Conservation (phyloP, 139 green algal genomes). For the Chlorella sp. region DNA sequence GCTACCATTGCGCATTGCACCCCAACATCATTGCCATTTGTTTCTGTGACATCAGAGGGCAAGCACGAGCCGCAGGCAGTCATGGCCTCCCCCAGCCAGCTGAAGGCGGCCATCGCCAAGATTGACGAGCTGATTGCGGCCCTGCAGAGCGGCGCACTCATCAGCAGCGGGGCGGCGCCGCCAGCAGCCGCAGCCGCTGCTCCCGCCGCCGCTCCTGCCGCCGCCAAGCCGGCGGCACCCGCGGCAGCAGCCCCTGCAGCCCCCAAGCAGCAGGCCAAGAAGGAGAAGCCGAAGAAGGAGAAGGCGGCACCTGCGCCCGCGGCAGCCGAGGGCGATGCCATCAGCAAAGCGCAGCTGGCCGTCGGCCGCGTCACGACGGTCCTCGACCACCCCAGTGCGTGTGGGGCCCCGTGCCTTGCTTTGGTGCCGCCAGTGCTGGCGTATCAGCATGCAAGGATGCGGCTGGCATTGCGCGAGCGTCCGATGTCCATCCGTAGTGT, state of each 20-base stretch:
- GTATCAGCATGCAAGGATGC: too few relatives aligned
- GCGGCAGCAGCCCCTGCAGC: background rate
- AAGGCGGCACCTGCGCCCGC: background rate
- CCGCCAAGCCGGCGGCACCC: background rate
- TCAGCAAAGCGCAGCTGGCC: conserved; percentile 16
- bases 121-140: conserved; percentile 14
- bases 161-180: background rate
- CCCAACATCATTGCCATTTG: too few relatives aligned
- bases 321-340: background rate
- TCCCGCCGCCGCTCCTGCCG: background rate
- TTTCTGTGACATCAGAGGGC: too few relatives aligned
- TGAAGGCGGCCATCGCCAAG: conserved; percentile 2
- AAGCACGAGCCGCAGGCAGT: background rate
- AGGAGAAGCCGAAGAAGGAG: background rate
- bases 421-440: too few relatives aligned
- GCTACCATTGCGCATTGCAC: too few relatives aligned
- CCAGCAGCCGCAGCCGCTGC: background rate
- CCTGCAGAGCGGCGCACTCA: background rate
- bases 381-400: conserved; percentile 11
- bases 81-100: background rate
- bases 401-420: too few relatives aligned
- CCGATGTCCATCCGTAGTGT: too few relatives aligned
- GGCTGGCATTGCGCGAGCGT: too few relatives aligned
- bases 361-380: background rate
- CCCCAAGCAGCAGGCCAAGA: conserved; percentile 20